Evolutionary conservation across 2,329 filamentous ascomycete genomes (phyloP).

Genomic region (Pseudocercospora fijiensis): DNA sequence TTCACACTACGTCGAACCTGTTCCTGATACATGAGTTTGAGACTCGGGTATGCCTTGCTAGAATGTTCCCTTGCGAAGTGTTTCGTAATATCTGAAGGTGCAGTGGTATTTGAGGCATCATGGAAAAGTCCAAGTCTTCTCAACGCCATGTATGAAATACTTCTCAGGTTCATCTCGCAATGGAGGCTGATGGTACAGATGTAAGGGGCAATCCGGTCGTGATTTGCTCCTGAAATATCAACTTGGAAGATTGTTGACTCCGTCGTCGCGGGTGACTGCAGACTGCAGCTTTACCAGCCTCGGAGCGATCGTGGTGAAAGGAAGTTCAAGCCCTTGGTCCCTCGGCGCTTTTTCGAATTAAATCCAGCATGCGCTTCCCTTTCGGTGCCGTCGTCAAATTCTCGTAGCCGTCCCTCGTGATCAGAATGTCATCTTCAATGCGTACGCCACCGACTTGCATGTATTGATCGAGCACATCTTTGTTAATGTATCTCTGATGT

Average conservation of each 20-base stretch:
- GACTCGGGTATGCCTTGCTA: not conserved
- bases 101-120: too few species aligned
- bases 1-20: not conserved
- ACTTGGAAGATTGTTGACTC: too few species aligned
- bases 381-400: slow-evolving; percentile 77
- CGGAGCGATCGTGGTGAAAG: not conserved
- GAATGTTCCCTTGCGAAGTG: not conserved
- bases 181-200: too few species aligned
- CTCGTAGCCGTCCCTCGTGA: slow-evolving; percentile 75
- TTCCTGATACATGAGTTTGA: not conserved
- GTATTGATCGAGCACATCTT: slow-evolving; percentile 63
- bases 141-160: too few species aligned
- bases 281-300: too few species aligned
- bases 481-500: slow-evolving; percentile 64
- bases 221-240: too few species aligned
- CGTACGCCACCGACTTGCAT: slow-evolving; percentile 82
- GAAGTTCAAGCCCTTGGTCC: not conserved
- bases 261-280: too few species aligned
- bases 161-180: too few species aligned
- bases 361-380: slow-evolving; percentile 41
- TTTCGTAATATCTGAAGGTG: too few species aligned
- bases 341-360: slow-evolving; percentile 27
- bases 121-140: too few species aligned
- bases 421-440: slow-evolving; percentile 83
- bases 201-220: too few species aligned